phyloP scores from a whole-genome alignment of 2,329 filamentous ascomycete genomes.

The Orbilia ellipsospora region DNA sequence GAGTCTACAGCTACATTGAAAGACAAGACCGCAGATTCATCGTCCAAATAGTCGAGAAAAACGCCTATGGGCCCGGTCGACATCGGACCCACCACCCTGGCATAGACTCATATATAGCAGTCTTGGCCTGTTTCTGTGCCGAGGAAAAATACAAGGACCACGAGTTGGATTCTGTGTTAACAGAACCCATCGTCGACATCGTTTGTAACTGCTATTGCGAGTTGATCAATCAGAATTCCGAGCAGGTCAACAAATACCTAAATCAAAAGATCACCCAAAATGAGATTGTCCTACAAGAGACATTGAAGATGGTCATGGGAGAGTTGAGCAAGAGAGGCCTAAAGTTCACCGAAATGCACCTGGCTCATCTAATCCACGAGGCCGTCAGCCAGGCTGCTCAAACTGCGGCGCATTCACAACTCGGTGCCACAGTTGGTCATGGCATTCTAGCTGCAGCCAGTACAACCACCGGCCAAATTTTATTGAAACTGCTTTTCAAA shows the following conservation, averaged over 20 bases:
- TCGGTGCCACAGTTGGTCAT: no score
- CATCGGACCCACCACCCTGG: neutral
- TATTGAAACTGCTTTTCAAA: no score
- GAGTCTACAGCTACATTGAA: no score
- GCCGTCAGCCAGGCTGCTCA: no score
- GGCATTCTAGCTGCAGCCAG: no score
- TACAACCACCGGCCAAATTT: no score
- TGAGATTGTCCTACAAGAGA: neutral
- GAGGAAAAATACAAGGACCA: neutral
- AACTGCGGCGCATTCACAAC: no score
- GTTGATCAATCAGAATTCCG: no score
- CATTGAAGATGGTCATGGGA: neutral
- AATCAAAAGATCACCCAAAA: neutral
- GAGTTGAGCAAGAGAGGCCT: neutral
- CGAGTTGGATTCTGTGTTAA: neutral
- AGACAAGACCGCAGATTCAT: no score
- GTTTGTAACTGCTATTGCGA: no score
- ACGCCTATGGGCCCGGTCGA: neutral
- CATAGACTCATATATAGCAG: constrained; percentile 3
- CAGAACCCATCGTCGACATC: no score
- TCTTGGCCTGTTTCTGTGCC: neutral
- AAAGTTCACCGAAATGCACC: neutral
- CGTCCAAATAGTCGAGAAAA: neutral
- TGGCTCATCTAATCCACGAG: no score
- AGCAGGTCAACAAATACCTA: neutral